Percentiles rank a stretch among this genome's conserved stretches.
phyloP scores from a whole-genome alignment of 345 rosid genomes.

The Populus pruinosa region DNA sequence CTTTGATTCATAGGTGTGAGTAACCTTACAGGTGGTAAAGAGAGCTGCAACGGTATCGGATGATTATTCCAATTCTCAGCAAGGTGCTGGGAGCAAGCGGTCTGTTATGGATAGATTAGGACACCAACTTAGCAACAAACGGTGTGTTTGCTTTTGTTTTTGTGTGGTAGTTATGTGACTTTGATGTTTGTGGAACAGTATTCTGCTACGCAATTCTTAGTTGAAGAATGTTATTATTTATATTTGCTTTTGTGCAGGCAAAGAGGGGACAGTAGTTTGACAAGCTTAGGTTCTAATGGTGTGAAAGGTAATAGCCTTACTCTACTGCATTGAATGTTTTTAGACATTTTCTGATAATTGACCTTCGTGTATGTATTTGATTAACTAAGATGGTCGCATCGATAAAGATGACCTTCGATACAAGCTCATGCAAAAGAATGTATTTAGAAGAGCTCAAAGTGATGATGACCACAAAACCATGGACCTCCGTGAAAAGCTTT shows the following conservation, averaged over 20 bases:
- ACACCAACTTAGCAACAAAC: conserved; percentile 43
- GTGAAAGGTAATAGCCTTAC: conserved; percentile 43
- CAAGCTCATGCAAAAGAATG: conserved; percentile 71
- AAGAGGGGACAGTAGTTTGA: conserved; percentile 45
- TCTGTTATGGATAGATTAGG: conserved; percentile 83
- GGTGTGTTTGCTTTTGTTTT: conserved; percentile 38
- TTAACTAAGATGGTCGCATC: conserved; percentile 51
- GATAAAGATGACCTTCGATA: conserved; percentile 74
- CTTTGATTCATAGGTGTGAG: conserved; percentile 1
- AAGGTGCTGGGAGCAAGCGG: conserved; percentile 60
- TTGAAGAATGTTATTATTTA: conserved; percentile 3
- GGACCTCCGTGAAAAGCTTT: conserved; percentile 80
- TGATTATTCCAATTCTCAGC: conserved; percentile 32
- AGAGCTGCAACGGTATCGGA: conserved; percentile 47
- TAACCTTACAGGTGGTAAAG: conserved; percentile 68
- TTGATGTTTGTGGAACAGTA: neutral
- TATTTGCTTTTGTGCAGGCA: conserved; percentile 50
- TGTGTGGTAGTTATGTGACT: neutral
- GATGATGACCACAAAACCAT: conserved; percentile 39
- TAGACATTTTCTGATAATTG: conserved; percentile 36
- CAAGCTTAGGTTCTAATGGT: conserved; percentile 38
- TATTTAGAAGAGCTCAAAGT: conserved; percentile 42
- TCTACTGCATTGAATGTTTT: conserved; percentile 1
- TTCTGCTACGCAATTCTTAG: neutral
- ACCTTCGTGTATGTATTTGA: conserved; percentile 25